Base-by-base conservation (phyloP, 768 basidiomycete species). In the Trametes maxima region DNA sequence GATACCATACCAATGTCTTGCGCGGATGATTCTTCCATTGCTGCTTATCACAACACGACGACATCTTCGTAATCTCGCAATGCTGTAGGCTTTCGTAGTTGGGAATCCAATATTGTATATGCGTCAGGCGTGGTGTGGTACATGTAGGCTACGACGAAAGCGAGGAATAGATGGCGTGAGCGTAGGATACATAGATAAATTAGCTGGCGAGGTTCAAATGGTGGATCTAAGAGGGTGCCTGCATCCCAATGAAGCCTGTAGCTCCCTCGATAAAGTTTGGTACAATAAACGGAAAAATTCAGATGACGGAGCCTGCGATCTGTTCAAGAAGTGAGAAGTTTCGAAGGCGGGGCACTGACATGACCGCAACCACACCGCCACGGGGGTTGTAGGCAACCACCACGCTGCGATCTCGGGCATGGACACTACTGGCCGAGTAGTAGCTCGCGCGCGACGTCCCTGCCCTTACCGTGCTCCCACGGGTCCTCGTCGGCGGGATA, bases 391-490 rank as follows among this genome's bases (percentile, higher is more conserved):
- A 16, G 21, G 21, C 33, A 22, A 33, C 55, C 25, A 35, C 36
- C 46, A 21, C 10, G 16, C 40, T 14, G 37, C 12, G 43, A 33
- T 8, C 28, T 8, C 33, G 37, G 25, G 19, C 25, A 17, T 6
- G 19, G 16, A 19, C 25, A 19, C 46, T 49, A 64, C 43, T 66
- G 51, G 10, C 72, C 71, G 63, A 85, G 69, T 40, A 62, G 22
- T 53, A 85, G 64, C 59, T 79, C 74, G 49, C 83, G 73, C 17
- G 85, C 85, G 24, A 80, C 68, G 14, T 82, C 80, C 64, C 73
- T 77, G 1, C 85, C 85, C 57, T 76, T 79, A 5, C 84, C 85
- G 13, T 70, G 73, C 62, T 81, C 75, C 86, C 86, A 87, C 33
- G 76, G 67, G 16, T 75, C 68, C 35, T 72, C 75, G 2, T 78